These are phyloP conservation scores for Trichoderma sp. DNA, from an alignment of 2,329 filamentous ascomycete genomes.

Conservation along the genomic window DNA sequence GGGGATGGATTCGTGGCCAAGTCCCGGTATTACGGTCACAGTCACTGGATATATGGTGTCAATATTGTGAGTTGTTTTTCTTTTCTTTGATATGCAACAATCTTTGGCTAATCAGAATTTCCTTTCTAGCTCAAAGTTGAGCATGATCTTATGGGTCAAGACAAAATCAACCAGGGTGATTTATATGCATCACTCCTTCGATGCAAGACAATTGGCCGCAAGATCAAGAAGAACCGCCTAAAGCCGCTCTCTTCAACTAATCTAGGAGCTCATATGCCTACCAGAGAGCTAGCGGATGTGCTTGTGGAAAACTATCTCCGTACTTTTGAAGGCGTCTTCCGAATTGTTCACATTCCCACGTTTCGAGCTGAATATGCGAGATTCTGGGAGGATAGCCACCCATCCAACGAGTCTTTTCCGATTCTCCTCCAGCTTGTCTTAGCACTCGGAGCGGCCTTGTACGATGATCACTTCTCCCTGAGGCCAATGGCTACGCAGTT, in stretches of 20 bases:
- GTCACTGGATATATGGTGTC: constrained; percentile 52
- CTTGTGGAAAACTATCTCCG: constrained; percentile 57
- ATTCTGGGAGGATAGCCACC: constrained; percentile 48
- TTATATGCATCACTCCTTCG: constrained; percentile 37
- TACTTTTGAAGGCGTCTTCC: constrained; percentile 57
- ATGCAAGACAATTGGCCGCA: constrained; percentile 45
- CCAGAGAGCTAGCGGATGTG: constrained; percentile 47
- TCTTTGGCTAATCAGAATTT: background rate
- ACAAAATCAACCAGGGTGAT: constrained; percentile 33
- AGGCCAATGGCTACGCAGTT: constrained; percentile 48
- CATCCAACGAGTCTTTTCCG: constrained; percentile 46
- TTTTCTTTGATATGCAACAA: background rate
- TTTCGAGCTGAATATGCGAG: constrained; percentile 56
- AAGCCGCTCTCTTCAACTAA: constrained; percentile 39
- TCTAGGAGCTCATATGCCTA: constrained; percentile 43
- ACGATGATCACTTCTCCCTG: constrained; percentile 48
- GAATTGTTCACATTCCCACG: constrained; percentile 59
- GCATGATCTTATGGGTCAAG: constrained; percentile 30
- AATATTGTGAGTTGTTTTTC: constrained; percentile 40
- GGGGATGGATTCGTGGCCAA: constrained; percentile 43
- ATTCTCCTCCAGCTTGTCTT: constrained; percentile 57
- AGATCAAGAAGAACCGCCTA: constrained; percentile 44
- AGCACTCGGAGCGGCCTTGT: constrained; percentile 51
- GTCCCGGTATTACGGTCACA: constrained; percentile 49
- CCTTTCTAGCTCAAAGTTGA: constrained; percentile 34